Evolutionary conservation across 768 basidiomycete species (phyloP).

Genomic region (Albatrellus ellisii): DNA sequence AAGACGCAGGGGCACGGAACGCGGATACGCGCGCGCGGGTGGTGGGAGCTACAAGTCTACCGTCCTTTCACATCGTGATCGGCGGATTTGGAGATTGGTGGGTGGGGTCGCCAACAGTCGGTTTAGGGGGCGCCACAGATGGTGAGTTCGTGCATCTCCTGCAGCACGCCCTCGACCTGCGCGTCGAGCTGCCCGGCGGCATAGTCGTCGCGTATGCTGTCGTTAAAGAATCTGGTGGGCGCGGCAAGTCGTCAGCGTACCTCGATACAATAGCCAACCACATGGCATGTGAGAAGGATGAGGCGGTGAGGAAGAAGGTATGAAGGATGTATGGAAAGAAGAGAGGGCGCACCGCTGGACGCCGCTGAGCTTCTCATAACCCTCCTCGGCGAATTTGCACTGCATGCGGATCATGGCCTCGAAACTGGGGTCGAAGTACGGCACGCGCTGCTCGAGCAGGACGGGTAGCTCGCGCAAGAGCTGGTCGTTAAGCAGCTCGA

Average conservation of each 20-base stretch:
- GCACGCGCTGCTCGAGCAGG: conserved; percentile 87
- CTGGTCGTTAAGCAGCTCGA: conserved; percentile 86
- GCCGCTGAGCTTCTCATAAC: conserved; percentile 91
- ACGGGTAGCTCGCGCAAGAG: conserved; percentile 86
- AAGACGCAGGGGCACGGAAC: too few species aligned
- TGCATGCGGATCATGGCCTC: conserved; percentile 99
- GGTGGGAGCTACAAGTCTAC: too few species aligned
- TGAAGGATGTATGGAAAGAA: conserved; percentile 1
- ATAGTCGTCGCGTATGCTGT: conserved; percentile 89
- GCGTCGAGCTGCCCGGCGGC: conserved; percentile 93
- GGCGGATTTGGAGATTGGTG: too few species aligned
- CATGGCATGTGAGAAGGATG: background rate
- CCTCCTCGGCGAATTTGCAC: conserved; percentile 94
- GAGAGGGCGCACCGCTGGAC: conserved; percentile 60
- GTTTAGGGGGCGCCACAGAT: conserved; percentile 60
- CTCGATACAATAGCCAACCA: background rate
- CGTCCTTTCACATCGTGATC: too few species aligned
- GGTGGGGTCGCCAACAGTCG: too few species aligned
- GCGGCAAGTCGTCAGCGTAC: background rate
- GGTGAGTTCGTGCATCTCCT: conserved; percentile 92
- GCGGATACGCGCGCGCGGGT: too few species aligned
- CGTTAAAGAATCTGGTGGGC: conserved; percentile 63
- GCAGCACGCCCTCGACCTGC: conserved; percentile 94
- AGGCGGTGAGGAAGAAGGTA: background rate
- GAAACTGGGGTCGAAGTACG: conserved; percentile 97